These are phyloP conservation scores for Podaxis carcinomalis DNA, from an alignment of 768 basidiomycete species.

Conservation along the genomic window DNA sequence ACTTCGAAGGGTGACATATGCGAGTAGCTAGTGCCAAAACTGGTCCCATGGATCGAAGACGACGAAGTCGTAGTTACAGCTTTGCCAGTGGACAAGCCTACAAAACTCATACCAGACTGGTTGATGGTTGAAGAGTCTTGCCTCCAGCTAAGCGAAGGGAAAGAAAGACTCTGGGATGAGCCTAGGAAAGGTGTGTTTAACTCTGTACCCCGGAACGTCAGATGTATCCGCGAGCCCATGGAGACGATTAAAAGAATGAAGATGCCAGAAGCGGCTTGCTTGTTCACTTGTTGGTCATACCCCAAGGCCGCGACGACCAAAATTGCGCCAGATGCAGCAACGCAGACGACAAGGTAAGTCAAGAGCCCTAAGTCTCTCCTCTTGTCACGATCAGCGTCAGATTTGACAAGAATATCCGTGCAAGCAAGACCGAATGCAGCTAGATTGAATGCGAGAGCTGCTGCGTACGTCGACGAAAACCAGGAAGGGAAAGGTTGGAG, in stretches of 20 bases:
- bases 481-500: conserved; percentile 26
- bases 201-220: conserved; percentile 9
- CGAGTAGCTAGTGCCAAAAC: background rate
- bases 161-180: background rate
- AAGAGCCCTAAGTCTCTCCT: background rate
- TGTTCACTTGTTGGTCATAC: conserved; percentile 22
- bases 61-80: background rate
- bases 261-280: conserved; percentile 24
- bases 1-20: background rate
- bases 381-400: background rate
- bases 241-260: conserved; percentile 25
- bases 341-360: conserved; percentile 13
- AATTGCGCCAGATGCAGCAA: conserved; percentile 23
- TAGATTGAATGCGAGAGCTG: background rate
- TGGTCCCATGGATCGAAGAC: background rate
- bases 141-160: background rate
- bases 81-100: background rate
- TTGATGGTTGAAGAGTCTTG: background rate
- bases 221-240: conserved; percentile 28
- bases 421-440: background rate
- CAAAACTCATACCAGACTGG: background rate
- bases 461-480: conserved; percentile 29
- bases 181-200: background rate
- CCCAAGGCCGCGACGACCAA: conserved; percentile 24
- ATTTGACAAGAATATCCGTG: background rate